A percentile compares a stretch with the other conserved stretches of the same genome.
These are phyloP conservation scores for Teratosphaeria viscida DNA, from an alignment of 2,329 filamentous ascomycete species.

Conservation along the genomic window DNA sequence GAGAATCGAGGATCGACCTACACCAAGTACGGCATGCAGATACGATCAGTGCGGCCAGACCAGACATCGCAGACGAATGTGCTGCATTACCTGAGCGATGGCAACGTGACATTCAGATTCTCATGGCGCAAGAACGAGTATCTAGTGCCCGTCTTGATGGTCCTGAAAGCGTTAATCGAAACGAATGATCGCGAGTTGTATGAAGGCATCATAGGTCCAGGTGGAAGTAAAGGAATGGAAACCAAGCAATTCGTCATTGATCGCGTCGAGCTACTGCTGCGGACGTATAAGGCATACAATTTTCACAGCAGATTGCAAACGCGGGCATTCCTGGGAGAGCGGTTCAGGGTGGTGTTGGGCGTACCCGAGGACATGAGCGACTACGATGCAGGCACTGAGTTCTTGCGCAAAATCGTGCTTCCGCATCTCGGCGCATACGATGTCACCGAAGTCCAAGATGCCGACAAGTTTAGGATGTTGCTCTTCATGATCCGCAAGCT, in stretches of 20 bases:
- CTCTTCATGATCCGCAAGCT: conserved; percentile 95
- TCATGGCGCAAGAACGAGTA: conserved; percentile 98
- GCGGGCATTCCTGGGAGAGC: conserved; percentile 75
- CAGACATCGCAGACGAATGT: conserved; percentile 97
- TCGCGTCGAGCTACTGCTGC: conserved; percentile 79
- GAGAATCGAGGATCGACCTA: conserved; percentile 76
- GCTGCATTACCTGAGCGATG: conserved; percentile 88
- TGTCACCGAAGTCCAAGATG: conserved; percentile 73
- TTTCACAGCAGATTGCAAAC: conserved; percentile 75
- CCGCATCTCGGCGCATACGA: conserved; percentile 82
- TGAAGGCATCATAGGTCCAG: conserved; percentile 75
- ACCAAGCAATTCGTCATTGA: conserved; percentile 88
- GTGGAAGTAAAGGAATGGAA: conserved; percentile 63
- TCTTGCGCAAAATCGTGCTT: conserved; percentile 78
- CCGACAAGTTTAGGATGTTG: conserved; percentile 87
- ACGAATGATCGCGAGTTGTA: conserved; percentile 96
- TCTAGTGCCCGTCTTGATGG: conserved; percentile 92
- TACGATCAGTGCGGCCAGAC: conserved; percentile 88
- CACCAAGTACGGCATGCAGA: conserved; percentile 80
- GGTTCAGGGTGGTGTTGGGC: conserved; percentile 80
- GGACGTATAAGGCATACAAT: conserved; percentile 86
- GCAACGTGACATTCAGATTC: conserved; percentile 93
- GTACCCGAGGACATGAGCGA: conserved; percentile 76
- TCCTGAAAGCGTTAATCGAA: conserved; percentile 86
- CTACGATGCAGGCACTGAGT: conserved; percentile 83